A percentile compares a stretch with the other conserved stretches of the same genome.
Evolutionary conservation across 192 early-diverging fungal genomes (phyloP).

Genomic region (Podochytrium sp.): DNA sequence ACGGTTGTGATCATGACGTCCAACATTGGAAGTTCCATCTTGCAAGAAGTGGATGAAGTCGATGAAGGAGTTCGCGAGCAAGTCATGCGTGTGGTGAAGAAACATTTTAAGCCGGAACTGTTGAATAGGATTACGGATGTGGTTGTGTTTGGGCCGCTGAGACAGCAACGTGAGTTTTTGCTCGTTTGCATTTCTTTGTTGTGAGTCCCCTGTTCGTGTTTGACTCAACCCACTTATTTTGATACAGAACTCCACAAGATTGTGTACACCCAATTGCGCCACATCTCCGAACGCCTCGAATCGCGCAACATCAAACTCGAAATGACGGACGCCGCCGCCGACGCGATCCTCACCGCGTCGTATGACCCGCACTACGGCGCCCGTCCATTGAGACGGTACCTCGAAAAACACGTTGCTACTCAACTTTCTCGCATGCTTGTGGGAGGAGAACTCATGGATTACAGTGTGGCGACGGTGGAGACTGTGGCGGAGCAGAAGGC

Average conservation of each 20-base stretch:
- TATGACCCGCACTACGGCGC: constrained; percentile 97
- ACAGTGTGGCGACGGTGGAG: constrained; percentile 31
- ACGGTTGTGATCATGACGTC: constrained; percentile 95
- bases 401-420: constrained; percentile 86
- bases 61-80: constrained; percentile 1
- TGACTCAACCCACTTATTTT: constrained; percentile 19
- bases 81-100: constrained; percentile 85
- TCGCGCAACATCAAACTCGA: constrained; percentile 75
- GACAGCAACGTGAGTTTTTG: constrained; percentile 37
- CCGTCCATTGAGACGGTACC: constrained; percentile 85
- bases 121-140: constrained; percentile 96
- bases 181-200: not conserved
- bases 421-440: constrained; percentile 74
- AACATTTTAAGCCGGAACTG: constrained; percentile 88
- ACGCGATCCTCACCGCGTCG: constrained; percentile 75
- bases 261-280: constrained; percentile 69
- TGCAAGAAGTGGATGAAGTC: constrained; percentile 45
- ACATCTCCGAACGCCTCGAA: constrained; percentile 69
- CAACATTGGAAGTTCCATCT: constrained; percentile 77
- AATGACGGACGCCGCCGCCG: constrained; percentile 71
- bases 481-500: constrained; percentile 11
- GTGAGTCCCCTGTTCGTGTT: not conserved
- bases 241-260: constrained; percentile 65
- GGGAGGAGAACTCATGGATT: constrained; percentile 63
- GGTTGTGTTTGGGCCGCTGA: constrained; percentile 79